Base-by-base conservation (phyloP, 129 eudicot species). In the Glebionis coronaria region DNA sequence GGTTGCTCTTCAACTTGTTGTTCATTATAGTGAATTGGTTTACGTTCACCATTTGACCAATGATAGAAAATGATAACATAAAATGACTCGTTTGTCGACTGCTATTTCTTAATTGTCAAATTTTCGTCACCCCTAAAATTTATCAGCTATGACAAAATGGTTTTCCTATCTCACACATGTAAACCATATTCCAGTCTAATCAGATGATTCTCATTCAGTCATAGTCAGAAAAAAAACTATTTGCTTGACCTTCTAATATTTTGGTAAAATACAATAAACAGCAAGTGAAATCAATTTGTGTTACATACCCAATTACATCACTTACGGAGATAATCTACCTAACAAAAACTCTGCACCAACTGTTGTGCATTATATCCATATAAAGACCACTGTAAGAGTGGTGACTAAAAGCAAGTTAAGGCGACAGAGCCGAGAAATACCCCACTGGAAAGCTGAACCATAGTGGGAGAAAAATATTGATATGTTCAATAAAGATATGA, bases 401-500 rank as follows among this genome's bases (percentile, higher is more conserved):
- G n/a, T n/a, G n/a, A 21, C 5, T 9, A 14, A 63, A 10, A 44
- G 40, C 62, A 29, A n/a, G 19, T 59, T 14, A 25, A 29, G 64
- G 21, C 12, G 54, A 23, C 70, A 45, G 8, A 63, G 69, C 12
- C 18, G 2, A 42, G 21, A 2, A 50, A 67, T 56, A 55, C 6
- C 18, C 27, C 27, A 42, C 63, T 7, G 63, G 53, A 16, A 14
- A 23, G 5, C 23, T 13, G 40, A 68, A 61, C 51, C 40, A 7
- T 11, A 56, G 62, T 28, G 53, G 53, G 46, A 50, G 46, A 18
- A 35, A 31, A 53, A 16, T 9, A 55, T 31, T 14, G 50, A 68
- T 52, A 4, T 15, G 78, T 71, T 44, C 74, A 84, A 81, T 58
- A 82, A 15, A 50, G 90, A 90, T 9, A 73, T 75, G 58, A 75